These are phyloP conservation scores for Prunella vulgaris DNA, from an alignment of 257 asterid genomes.

Conservation along the genomic window DNA sequence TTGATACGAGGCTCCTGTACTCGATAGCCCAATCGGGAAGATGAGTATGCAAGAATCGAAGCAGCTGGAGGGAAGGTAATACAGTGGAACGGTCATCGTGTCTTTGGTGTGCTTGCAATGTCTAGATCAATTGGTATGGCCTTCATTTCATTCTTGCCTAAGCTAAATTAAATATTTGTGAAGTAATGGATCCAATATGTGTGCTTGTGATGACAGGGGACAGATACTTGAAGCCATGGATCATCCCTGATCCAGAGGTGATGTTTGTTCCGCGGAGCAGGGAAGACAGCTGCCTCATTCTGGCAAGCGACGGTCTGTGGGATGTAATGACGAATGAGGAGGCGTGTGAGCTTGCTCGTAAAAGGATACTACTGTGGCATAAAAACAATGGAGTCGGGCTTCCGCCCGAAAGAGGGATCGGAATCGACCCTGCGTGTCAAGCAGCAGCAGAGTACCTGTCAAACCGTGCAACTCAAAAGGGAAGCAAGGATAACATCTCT, in stretches of 20 bases:
- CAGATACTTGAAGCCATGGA: constrained; percentile 84
- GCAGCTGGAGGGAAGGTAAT: constrained; percentile 98
- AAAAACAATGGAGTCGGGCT: constrained; percentile 46
- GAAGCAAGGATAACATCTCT: constrained; percentile 86
- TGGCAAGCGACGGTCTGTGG: constrained; percentile 96
- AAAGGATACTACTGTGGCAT: constrained; percentile 70
- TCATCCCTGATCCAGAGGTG: constrained; percentile 88
- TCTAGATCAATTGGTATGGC: constrained; percentile 89
- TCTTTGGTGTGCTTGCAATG: constrained; percentile 97
- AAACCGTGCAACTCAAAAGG: constrained; percentile 78
- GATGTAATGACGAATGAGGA: constrained; percentile 90
- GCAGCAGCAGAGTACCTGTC: constrained; percentile 89
- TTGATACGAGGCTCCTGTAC: neutral
- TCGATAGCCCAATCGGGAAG: constrained; percentile 83
- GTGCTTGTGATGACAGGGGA: constrained; percentile 47
- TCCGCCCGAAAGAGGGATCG: constrained; percentile 59
- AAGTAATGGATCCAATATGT: neutral
- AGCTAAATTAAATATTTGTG: neutral
- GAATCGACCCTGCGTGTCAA: constrained; percentile 89
- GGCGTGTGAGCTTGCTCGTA: constrained; percentile 81
- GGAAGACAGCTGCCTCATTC: constrained; percentile 76
- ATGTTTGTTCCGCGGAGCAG: constrained; percentile 58
- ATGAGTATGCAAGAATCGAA: constrained; percentile 88
- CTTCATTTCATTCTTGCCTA: neutral
- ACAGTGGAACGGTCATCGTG: constrained; percentile 98